Evolutionary conservation across 768 basidiomycete genomes (phyloP).

Genomic region (Daedaleopsis nitida): DNA sequence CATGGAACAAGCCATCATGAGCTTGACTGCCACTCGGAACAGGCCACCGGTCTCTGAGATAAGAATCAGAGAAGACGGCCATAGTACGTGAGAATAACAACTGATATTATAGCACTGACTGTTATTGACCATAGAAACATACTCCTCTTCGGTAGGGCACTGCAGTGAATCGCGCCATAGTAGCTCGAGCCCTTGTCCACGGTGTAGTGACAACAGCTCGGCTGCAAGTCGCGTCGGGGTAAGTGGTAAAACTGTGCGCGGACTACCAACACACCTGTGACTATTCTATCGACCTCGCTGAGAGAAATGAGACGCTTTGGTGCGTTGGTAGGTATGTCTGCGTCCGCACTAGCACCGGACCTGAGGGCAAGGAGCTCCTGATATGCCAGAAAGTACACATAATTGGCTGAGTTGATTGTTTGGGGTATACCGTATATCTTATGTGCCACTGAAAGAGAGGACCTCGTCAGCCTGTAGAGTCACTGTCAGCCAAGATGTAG

Average conservation of each 20-base stretch:
- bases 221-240: conserved; percentile 17
- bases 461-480: neutral
- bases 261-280: conserved; percentile 56
- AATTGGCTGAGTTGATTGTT: conserved; percentile 96
- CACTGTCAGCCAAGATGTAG: neutral
- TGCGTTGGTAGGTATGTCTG: neutral
- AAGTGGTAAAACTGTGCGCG: no score
- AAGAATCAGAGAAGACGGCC: neutral
- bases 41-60: conserved; percentile 89
- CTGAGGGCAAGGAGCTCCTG: conserved; percentile 75
- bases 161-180: conserved; percentile 91
- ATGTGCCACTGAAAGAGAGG: conserved; percentile 65
- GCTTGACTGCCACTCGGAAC: conserved; percentile 87
- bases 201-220: conserved; percentile 57
- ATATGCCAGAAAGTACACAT: conserved; percentile 94
- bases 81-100: neutral
- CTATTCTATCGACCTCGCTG: conserved; percentile 63
- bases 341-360: conserved; percentile 16
- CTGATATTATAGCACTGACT: conserved; percentile 49
- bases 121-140: conserved; percentile 94
- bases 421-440: conserved; percentile 97
- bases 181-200: conserved; percentile 93
- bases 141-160: conserved; percentile 95
- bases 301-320: conserved; percentile 31
- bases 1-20: conserved; percentile 92